These are phyloP conservation scores for Pleoardoris graminearum DNA, from an alignment of 2,329 filamentous ascomycete species.

Conservation along the genomic window DNA sequence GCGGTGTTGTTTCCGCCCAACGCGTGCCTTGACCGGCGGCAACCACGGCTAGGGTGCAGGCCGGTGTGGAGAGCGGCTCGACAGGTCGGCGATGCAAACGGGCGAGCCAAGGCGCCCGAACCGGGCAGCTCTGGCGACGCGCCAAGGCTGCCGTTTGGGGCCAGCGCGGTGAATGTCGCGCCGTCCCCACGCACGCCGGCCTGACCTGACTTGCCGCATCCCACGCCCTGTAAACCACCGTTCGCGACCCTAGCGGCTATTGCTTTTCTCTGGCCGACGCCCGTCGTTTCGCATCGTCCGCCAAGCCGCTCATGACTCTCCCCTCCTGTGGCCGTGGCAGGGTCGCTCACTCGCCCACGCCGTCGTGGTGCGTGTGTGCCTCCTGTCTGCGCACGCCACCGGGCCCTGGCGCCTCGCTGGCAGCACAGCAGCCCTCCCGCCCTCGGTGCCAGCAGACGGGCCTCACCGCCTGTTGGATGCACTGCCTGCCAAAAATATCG, in stretches of 20 bases:
- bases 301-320: too few species aligned
- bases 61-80: neutral
- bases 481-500: constrained; percentile 35
- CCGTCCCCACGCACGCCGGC: constrained; percentile 9
- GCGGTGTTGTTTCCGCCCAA: constrained; percentile 6
- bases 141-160: too few species aligned
- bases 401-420: constrained; percentile 9
- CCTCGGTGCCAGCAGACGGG: constrained; percentile 12
- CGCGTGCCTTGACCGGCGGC: constrained; percentile 5
- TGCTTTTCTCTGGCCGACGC: too few species aligned
- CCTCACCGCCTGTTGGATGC: constrained; percentile 42
- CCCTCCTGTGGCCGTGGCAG: too few species aligned
- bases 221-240: constrained; percentile 14
- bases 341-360: too few species aligned
- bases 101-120: too few species aligned
- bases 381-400: neutral
- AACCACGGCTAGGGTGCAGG: too few species aligned
- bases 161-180: too few species aligned
- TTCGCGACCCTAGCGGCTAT: constrained; percentile 4
- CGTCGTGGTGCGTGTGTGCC: too few species aligned
- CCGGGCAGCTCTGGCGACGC: too few species aligned
- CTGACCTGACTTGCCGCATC: constrained; percentile 8
- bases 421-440: constrained; percentile 7
- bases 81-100: too few species aligned
- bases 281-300: too few species aligned